Percentiles rank a stretch among this genome's conserved stretches.
These are phyloP conservation scores for Colletotrichum endophyticum DNA, from an alignment of 2,329 filamentous ascomycete genomes.

Conservation along the genomic window DNA sequence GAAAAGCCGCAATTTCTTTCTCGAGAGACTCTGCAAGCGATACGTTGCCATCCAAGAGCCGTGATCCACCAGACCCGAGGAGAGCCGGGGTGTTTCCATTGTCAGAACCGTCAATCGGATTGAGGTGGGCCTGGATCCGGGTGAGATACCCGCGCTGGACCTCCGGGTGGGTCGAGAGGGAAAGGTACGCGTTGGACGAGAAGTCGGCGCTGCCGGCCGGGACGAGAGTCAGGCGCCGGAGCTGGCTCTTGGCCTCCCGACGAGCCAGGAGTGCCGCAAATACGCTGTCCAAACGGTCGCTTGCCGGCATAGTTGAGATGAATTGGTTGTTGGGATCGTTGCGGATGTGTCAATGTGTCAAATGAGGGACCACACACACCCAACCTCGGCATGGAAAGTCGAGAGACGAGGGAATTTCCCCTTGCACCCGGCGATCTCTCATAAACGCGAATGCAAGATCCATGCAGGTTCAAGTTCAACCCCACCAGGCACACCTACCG, in stretches of 20 bases:
- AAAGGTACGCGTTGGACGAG: constrained; percentile 81
- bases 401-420: neutral
- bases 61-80: constrained; percentile 58
- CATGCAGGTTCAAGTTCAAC: constrained; percentile 3
- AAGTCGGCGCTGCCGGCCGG: constrained; percentile 76
- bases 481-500: neutral
- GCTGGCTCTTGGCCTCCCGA: constrained; percentile 34
- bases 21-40: constrained; percentile 50
- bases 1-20: constrained; percentile 49
- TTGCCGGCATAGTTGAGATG: constrained; percentile 3
- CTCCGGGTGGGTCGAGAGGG: constrained; percentile 60
- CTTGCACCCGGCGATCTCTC: neutral
- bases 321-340: neutral
- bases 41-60: constrained; percentile 58
- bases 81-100: constrained; percentile 35
- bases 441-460: neutral
- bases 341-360: neutral
- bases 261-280: constrained; percentile 10
- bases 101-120: neutral
- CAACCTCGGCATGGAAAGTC: neutral
- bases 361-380: neutral
- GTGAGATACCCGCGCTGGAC: constrained; percentile 69
- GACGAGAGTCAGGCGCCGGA: constrained; percentile 58
- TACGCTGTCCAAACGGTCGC: constrained; percentile 10
- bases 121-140: constrained; percentile 26